Base-by-base conservation (phyloP, 768 basidiomycete genomes). In the Calvatia gigantea region DNA sequence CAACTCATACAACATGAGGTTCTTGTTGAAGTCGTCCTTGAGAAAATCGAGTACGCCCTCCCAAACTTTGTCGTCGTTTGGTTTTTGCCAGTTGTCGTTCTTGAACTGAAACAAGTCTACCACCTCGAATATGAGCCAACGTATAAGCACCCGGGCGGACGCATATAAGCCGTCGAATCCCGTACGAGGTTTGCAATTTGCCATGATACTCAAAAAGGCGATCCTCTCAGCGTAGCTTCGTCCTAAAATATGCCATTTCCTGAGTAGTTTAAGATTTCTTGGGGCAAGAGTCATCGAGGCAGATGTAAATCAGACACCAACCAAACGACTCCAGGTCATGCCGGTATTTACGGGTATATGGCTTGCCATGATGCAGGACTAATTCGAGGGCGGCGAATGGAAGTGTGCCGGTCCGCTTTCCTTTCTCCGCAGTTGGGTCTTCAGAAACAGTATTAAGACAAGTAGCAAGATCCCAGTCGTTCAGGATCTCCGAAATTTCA, bases 201-300 rank as follows among this genome's bases (percentile, higher is more conserved):
- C 0, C 41, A 42, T 41, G 0, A 0, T 0, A 4, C 1, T 7
- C 41, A 42, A 17, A 21, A 42, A 42, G 21, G 4, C 19, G 11
- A 0, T 0, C 1, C 41, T 17, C 6, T 8, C 14, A 0, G 19
- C 14, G 14, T 0, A 23, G 12, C 5, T 6, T 4, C 2, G 1
- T 12, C 11, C 6, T 23, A 21, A 3, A n/a, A 12, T 3, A 23
- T 4, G 2, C 41, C 41, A 42, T 11, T 42, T 12, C 9, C 4
- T 23, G 21, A 42, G 39, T 6, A 19, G 8, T 2, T 19, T 23
- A 9, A 9, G 0, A 9, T n/a, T 42, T 42, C 11, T 23, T 21
- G 4, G 33, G 11, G 15, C 11, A 11, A n/a, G n/a, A n/a, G n/a
- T n/a, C n/a, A 0, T 42, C 0, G 19, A 42, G 41, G 19, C 41